Evolutionary conservation across 2,329 filamentous ascomycete species (phyloP).

Genomic region (Pyrenochaeta sp.): DNA sequence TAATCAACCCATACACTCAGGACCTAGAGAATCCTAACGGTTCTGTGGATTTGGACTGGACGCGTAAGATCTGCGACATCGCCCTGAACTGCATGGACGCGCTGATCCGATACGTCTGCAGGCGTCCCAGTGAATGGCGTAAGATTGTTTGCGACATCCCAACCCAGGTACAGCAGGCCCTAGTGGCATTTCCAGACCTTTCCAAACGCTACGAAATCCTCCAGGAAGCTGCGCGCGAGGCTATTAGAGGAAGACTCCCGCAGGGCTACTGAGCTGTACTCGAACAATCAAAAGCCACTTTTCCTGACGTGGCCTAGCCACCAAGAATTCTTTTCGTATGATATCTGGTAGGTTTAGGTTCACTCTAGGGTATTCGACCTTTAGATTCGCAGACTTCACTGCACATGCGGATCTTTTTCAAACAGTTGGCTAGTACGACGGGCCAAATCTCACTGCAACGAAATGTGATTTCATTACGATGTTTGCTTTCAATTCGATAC

Average conservation of each 20-base stretch:
- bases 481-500: too few species aligned
- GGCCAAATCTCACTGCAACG: too few species aligned
- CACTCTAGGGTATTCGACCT: too few species aligned
- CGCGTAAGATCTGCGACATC: conserved; percentile 20
- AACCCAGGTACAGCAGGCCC: conserved; percentile 21
- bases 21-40: conserved; percentile 31
- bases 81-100: conserved; percentile 32
- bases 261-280: conserved; percentile 17
- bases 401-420: too few species aligned
- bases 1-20: conserved; percentile 39
- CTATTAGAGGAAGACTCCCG: conserved; percentile 24
- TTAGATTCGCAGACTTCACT: too few species aligned
- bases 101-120: conserved; percentile 21
- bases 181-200: conserved; percentile 29
- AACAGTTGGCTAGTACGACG: too few species aligned
- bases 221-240: conserved; percentile 26
- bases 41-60: conserved; percentile 24
- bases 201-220: conserved; percentile 25
- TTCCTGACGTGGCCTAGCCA: not conserved
- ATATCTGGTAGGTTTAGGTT: not conserved
- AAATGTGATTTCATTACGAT: too few species aligned
- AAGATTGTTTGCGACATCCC: conserved; percentile 32
- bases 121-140: conserved; percentile 27
- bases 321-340: not conserved
- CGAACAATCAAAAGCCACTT: not conserved